Conservation (phyloP, 2,329 filamentous ascomycete species). For the Shiraia bambusicola region DNA sequence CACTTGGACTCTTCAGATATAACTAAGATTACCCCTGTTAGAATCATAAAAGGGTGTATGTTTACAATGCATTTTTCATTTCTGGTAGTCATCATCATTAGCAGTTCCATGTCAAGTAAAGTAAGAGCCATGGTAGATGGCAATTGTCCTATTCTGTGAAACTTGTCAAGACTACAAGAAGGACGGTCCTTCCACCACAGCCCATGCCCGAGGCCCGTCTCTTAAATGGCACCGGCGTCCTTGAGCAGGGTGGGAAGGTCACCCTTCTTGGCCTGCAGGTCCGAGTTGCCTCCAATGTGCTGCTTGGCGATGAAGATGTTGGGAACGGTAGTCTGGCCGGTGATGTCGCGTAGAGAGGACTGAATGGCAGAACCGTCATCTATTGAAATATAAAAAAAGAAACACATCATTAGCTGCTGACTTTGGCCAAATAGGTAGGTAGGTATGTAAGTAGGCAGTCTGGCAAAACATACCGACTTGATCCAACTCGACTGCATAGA, state of each 20-base stretch:
- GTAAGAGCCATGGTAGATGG: no score
- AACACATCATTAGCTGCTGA: constrained; percentile 4
- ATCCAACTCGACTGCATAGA: constrained; percentile 78
- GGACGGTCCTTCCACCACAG: no score
- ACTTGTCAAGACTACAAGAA: no score
- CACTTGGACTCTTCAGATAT: constrained; percentile 28
- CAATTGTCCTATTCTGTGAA: no score
- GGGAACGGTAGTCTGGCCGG: constrained; percentile 83
- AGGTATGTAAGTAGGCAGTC: no score
- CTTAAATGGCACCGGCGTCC: constrained; percentile 63
- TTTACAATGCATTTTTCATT: constrained; percentile 21
- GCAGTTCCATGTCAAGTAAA: no score
- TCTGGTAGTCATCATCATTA: background rate
- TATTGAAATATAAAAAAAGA: constrained; percentile 47
- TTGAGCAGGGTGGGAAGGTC: constrained; percentile 67
- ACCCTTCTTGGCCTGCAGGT: constrained; percentile 67
- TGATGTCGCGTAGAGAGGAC: constrained; percentile 76
- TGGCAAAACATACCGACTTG: constrained; percentile 69
- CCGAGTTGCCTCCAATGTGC: constrained; percentile 96
- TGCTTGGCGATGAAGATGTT: constrained; percentile 91
- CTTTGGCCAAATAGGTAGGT: no score
- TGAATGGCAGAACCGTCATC: constrained; percentile 84
- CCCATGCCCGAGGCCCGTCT: no score
- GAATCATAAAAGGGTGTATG: constrained; percentile 21
- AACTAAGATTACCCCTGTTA: constrained; percentile 34